Evolutionary conservation across 257 asterid genomes (phyloP), one percentile per base, ranked within the genome.

Genomic region (Solanum verrucosum): DNA sequence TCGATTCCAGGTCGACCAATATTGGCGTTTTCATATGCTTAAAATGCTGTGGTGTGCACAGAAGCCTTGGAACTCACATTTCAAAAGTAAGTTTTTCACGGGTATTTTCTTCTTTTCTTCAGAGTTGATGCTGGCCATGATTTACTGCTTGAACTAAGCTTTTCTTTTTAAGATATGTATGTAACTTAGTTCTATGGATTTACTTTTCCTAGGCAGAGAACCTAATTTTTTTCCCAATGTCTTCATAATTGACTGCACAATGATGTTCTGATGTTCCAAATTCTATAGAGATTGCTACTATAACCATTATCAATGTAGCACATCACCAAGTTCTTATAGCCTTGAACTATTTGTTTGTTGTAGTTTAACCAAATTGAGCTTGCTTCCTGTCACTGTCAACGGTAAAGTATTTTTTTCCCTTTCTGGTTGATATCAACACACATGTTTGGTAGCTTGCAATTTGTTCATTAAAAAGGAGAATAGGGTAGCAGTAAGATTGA

Each of bases 1-100:
- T 38, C 42, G 33, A 87, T 72, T 84, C 71, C 94, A 97, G 99
- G 91, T 97, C 99, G 1, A 96, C 98, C 77, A 97, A 94, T 91
- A 97, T 97, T 70, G 99, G 99, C 81, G 99, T 97, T 25, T 97
- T 97, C 89, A 93, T 97, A 90, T 97, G 99, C 93, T 93, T 97
- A 91, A 97, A 97, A 91, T 97, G 99, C 92, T 97, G 98, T 79
- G 98, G 99, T 60, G 96, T 94, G 73, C 99, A 97, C 94, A 92
- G 99, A 93, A 94, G 98, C 95, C 98, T 97, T 44, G 99, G 99
- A 21, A 91, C 98, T 46, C 98, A 96, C 89, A 91, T 97, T 75
- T 97, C 99, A 9, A 97, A 97, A 97, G 99, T 95, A 89, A 90
- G 38, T 59, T 84, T 87, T 81, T 68, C 81, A 44, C 71, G 79